Conservation (phyloP, 2,329 filamentous ascomycete species). For the Mollisia scopiformis region DNA sequence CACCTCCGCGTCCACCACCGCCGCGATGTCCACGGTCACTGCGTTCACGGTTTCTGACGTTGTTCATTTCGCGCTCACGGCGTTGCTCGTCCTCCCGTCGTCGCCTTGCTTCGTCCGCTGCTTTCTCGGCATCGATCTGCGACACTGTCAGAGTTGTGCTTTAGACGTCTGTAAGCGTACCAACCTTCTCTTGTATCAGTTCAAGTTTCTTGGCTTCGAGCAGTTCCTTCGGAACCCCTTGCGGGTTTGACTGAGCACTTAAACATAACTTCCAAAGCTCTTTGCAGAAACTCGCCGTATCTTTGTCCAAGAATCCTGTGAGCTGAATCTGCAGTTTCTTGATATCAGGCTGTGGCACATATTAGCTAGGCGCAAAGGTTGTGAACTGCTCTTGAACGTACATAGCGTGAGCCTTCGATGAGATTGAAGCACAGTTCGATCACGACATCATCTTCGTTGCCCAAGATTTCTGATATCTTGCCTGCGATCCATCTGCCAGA, state of each 20-base stretch:
- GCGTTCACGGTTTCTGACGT: conserved; percentile 67
- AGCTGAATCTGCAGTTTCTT: conserved; percentile 94
- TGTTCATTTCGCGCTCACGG: conserved; percentile 72
- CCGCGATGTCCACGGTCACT: conserved; percentile 54
- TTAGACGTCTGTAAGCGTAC: conserved; percentile 9
- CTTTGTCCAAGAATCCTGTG: conserved; percentile 92
- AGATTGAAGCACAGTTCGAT: conserved; percentile 79
- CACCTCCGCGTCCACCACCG: conserved; percentile 51
- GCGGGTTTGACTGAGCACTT: conserved; percentile 84
- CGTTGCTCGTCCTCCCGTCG: conserved; percentile 72
- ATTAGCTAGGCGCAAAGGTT: conserved; percentile 28
- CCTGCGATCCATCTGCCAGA: conserved; percentile 83
- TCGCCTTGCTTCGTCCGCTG: conserved; percentile 73
- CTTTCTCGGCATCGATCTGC: conserved; percentile 81
- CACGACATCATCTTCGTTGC: conserved; percentile 94
- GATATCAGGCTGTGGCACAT: conserved; percentile 76
- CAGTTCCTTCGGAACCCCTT: conserved; percentile 92
- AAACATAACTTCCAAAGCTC: conserved; percentile 91
- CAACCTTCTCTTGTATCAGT: conserved; percentile 90
- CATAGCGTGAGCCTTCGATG: conserved; percentile 75
- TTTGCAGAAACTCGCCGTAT: conserved; percentile 87
- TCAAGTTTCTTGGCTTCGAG: conserved; percentile 96
- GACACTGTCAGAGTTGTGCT: conserved; percentile 17
- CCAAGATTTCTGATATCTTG: conserved; percentile 83
- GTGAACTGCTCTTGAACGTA: conserved; percentile 48